These are phyloP conservation scores for Podospora appendiculata DNA, from an alignment of 495 filamentous ascomycete genomes.

Conservation along the genomic window DNA sequence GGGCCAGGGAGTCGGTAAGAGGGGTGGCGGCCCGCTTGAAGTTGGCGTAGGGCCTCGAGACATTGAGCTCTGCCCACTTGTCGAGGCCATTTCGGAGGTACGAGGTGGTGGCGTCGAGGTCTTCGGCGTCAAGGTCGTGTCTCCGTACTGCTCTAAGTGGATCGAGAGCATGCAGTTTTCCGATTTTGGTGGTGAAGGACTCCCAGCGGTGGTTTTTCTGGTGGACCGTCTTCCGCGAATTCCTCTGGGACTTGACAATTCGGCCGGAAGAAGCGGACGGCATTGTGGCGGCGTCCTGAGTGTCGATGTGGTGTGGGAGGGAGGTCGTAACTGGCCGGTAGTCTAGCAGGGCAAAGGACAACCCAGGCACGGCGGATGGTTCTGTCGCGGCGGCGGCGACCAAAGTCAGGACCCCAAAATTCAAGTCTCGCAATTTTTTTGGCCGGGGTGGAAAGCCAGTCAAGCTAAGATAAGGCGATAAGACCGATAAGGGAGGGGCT, in stretches of 20 bases:
- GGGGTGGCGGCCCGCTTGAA: conserved; percentile 67
- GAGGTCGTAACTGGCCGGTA: not conserved
- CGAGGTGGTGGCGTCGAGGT: conserved; percentile 59
- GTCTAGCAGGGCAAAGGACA: no score
- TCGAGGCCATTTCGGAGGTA: conserved; percentile 76
- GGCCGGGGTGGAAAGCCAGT: conserved; percentile 12
- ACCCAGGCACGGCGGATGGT: not conserved
- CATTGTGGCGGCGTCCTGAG: conserved; percentile 26
- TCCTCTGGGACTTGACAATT: conserved; percentile 56
- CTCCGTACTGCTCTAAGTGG: conserved; percentile 80
- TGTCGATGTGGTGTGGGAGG: conserved; percentile 1
- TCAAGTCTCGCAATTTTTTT: conserved; percentile 14
- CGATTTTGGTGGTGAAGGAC: conserved; percentile 84
- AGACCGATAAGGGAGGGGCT: conserved; percentile 22
- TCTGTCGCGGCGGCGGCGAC: conserved; percentile 1
- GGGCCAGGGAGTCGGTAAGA: conserved; percentile 80
- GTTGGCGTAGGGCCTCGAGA: conserved; percentile 67
- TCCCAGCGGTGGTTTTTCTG: conserved; percentile 83
- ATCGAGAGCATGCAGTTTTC: conserved; percentile 80
- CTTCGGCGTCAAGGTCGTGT: conserved; percentile 70
- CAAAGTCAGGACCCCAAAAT: not conserved
- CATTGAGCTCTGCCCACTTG: conserved; percentile 84
- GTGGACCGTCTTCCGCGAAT: conserved; percentile 61
- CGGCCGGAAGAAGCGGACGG: conserved; percentile 53
- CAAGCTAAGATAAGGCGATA: conserved; percentile 26